Percentiles rank a stretch among this genome's conserved stretches.
Evolutionary conservation across 2,329 filamentous ascomycete species (phyloP).

Genomic region (Zymoseptoria tritici): DNA sequence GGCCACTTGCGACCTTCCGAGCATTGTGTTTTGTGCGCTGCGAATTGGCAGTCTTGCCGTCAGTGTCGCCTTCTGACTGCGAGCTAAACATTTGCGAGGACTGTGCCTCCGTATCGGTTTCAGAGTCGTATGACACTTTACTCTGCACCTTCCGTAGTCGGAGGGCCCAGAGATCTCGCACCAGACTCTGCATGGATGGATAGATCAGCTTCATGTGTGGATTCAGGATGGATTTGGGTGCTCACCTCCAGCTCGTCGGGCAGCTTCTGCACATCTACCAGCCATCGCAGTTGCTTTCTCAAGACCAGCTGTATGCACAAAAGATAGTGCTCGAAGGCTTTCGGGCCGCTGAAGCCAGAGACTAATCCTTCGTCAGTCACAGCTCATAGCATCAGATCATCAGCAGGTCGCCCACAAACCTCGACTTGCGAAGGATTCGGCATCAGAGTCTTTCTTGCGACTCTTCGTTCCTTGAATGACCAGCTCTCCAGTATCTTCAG

Average conservation of each 20-base stretch:
- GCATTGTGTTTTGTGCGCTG: constrained; percentile 27
- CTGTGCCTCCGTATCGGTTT: constrained; percentile 28
- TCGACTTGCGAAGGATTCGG: constrained; percentile 22
- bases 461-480: constrained; percentile 23
- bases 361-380: constrained; percentile 5
- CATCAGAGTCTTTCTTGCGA: constrained; percentile 24
- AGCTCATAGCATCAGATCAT: not conserved
- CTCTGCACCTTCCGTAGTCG: constrained; percentile 53
- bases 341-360: constrained; percentile 50
- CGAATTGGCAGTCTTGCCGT: constrained; percentile 23
- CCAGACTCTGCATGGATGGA: constrained; percentile 36
- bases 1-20: constrained; percentile 42
- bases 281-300: constrained; percentile 69
- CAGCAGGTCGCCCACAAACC: constrained; percentile 1
- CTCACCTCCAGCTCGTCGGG: constrained; percentile 64
- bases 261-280: constrained; percentile 60
- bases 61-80: constrained; percentile 42
- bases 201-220: not conserved
- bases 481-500: constrained; percentile 27
- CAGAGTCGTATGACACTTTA: constrained; percentile 31
- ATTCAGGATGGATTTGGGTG: not conserved
- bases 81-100: constrained; percentile 52
- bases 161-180: constrained; percentile 79
- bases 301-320: constrained; percentile 79
- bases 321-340: constrained; percentile 70